These are phyloP conservation scores for Claviceps monticola DNA, from an alignment of 2,329 filamentous ascomycete species.

Conservation along the genomic window DNA sequence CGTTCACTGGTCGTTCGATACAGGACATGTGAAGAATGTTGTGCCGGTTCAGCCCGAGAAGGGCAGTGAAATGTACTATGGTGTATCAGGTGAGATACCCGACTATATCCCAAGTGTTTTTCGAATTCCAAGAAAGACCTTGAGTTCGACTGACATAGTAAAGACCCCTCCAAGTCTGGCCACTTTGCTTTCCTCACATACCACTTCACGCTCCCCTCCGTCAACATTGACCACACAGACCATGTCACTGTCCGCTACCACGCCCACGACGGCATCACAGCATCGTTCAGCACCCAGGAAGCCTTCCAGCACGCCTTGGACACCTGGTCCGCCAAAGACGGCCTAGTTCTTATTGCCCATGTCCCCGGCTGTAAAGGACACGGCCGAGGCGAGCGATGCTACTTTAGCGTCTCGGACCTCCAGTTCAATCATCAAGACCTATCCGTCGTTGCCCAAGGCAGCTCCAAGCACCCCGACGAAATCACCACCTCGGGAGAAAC, in stretches of 20 bases:
- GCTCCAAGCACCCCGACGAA: slow-evolving; percentile 10
- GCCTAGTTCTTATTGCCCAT: slow-evolving; percentile 15
- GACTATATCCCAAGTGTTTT: no score
- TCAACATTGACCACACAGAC: slow-evolving; percentile 17
- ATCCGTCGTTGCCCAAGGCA: slow-evolving; percentile 10
- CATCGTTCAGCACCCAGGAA: slow-evolving; percentile 10
- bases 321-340: slow-evolving; percentile 10
- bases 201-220: slow-evolving; percentile 14
- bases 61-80: slow-evolving; percentile 14
- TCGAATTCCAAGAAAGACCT: no score
- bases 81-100: slow-evolving; percentile 7
- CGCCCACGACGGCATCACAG: background rate
- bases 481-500: slow-evolving; percentile 11
- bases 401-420: slow-evolving; percentile 13
- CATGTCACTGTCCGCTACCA: slow-evolving; percentile 9
- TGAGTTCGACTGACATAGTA: background rate
- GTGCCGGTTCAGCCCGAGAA: slow-evolving; percentile 11
- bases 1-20: slow-evolving; percentile 15
- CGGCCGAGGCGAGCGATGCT: slow-evolving; percentile 16
- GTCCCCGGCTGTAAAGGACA: slow-evolving; percentile 14
- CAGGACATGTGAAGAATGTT: slow-evolving; percentile 10
- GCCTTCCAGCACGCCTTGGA: slow-evolving; percentile 11
- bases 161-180: slow-evolving; percentile 12
- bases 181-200: slow-evolving; percentile 16
- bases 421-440: slow-evolving; percentile 7